These are phyloP conservation scores for Closterium sp. DNA, from an alignment of 139 green algal species.

Conservation along the genomic window DNA sequence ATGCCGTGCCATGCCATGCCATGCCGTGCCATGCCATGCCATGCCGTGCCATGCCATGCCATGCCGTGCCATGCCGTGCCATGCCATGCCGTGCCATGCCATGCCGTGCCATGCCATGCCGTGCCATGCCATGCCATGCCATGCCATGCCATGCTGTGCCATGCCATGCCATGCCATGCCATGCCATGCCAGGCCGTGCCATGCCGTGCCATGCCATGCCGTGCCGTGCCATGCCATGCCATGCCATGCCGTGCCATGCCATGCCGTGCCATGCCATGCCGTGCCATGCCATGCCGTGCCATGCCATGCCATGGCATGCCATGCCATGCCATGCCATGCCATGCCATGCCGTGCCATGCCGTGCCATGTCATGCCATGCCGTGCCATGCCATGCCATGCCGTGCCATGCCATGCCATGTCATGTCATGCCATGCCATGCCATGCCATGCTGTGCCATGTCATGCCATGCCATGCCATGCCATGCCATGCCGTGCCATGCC, in stretches of 20 bases:
- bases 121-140: too few relatives aligned
- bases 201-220: not conserved
- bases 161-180: not conserved
- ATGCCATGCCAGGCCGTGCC: not conserved
- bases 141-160: slow-evolving; percentile 7
- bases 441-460: slow-evolving; percentile 16
- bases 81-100: slow-evolving; percentile 17
- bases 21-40: slow-evolving; percentile 14
- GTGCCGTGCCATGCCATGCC: slow-evolving; percentile 7
- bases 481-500: not conserved
- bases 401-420: slow-evolving; percentile 17
- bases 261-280: slow-evolving; percentile 17
- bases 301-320: too few relatives aligned
- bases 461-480: slow-evolving; percentile 7
- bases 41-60: slow-evolving; percentile 13
- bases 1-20: not conserved
- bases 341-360: slow-evolving; percentile 17
- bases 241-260: slow-evolving; percentile 15
- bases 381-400: slow-evolving; percentile 23
- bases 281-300: slow-evolving; percentile 17
- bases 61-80: slow-evolving; percentile 16
- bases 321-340: too few relatives aligned
- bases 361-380: slow-evolving; percentile 17
- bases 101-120: slow-evolving; percentile 2
- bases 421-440: slow-evolving; percentile 17